These are phyloP conservation scores for Arabis hirsuta DNA, from an alignment of 345 rosid genomes.

Conservation along the genomic window DNA sequence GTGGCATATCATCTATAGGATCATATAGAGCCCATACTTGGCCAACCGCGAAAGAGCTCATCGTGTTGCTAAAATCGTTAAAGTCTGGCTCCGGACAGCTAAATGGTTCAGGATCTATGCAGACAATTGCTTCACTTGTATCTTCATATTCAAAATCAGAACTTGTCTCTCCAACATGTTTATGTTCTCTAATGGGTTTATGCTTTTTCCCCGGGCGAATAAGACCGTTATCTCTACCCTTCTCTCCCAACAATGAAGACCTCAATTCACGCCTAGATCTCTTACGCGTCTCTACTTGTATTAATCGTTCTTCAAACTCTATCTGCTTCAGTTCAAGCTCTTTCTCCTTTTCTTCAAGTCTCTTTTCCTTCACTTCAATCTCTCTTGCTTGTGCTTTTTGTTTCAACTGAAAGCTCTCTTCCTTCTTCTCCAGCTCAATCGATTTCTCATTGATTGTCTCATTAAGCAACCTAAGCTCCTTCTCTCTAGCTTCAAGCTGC, in stretches of 20 bases:
- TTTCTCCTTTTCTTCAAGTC: constrained; percentile 10
- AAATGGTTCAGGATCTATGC: constrained; percentile 20
- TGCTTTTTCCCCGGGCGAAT: constrained; percentile 18
- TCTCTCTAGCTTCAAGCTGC: constrained; percentile 24
- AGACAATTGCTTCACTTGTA: constrained; percentile 11
- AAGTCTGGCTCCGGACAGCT: constrained; percentile 71
- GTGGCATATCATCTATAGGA: constrained; percentile 71
- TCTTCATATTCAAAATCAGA: background rate
- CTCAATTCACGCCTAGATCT: background rate
- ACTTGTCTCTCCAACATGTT: background rate
- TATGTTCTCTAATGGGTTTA: background rate
- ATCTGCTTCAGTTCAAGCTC: background rate
- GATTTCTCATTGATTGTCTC: background rate
- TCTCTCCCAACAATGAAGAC: background rate
- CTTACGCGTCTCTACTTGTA: background rate
- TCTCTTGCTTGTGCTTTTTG: background rate
- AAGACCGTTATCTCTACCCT: constrained; percentile 8
- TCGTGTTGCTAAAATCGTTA: constrained; percentile 56
- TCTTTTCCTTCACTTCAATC: constrained; percentile 1
- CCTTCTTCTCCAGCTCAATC: constrained; percentile 19
- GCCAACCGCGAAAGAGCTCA: constrained; percentile 53
- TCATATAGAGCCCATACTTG: constrained; percentile 90
- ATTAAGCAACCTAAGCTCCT: background rate
- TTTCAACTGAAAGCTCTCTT: constrained; percentile 7
- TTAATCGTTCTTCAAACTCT: background rate